Evolutionary conservation across 1,284 basidiomycete species (phyloP).

Genomic region (Tylopilus sp.): DNA sequence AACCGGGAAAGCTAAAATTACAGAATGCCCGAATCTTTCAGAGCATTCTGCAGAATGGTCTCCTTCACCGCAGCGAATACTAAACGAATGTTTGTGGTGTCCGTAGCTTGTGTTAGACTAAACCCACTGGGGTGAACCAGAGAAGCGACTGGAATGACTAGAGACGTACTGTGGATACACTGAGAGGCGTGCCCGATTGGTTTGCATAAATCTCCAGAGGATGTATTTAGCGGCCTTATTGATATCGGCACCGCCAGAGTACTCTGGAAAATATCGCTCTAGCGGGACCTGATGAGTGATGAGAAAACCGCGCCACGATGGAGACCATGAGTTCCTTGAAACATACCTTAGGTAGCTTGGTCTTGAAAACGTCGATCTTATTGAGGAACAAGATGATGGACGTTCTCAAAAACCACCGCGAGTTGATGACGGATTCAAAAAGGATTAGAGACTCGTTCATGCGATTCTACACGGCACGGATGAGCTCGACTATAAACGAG

Average conservation of each 20-base stretch:
- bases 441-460: conserved; percentile 93
- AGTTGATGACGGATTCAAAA: conserved; percentile 96
- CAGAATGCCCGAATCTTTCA: conserved; percentile 81
- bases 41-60: conserved; percentile 89
- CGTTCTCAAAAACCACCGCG: conserved; percentile 93
- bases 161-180: conserved; percentile 87
- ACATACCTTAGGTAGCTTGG: conserved; percentile 78
- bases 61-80: conserved; percentile 98
- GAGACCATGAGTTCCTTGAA: not conserved
- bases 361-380: conserved; percentile 96
- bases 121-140: not conserved
- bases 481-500: conserved; percentile 11
- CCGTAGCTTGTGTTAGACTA: conserved; percentile 78
- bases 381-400: conserved; percentile 93
- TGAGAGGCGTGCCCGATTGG: conserved; percentile 82
- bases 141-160: accelerated
- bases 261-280: conserved; percentile 91
- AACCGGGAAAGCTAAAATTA: conserved; percentile 11
- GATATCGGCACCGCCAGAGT: conserved; percentile 89
- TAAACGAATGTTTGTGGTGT: conserved; percentile 79
- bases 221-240: conserved; percentile 99
- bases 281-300: conserved; percentile 58
- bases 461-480: conserved; percentile 62
- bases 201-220: conserved; percentile 95
- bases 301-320: not conserved